Base-by-base conservation (phyloP, 2,329 filamentous ascomycete species). In the Neocucurbitaria cava region DNA sequence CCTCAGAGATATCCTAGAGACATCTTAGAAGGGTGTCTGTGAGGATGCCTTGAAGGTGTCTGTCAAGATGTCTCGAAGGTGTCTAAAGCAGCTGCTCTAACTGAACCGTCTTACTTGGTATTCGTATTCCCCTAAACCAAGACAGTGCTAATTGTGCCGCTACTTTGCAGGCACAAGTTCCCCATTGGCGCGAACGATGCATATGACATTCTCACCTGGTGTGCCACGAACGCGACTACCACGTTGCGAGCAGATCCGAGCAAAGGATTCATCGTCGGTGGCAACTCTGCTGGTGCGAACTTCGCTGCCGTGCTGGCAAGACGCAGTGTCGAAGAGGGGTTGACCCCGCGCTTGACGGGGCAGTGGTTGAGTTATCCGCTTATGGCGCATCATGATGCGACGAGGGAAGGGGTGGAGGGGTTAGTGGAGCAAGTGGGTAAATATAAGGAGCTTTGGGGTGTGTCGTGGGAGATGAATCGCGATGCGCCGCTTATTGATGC, bases 121-220 rank as follows among this genome's bases (percentile, higher is more conserved):
- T n/a, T n/a, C n/a, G n/a, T n/a, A n/a, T n/a, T n/a, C n/a, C n/a
- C n/a, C n/a, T n/a, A n/a, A n/a, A n/a, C n/a, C n/a, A n/a, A n/a
- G n/a, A n/a, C n/a, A n/a, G n/a, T n/a, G n/a, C n/a, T n/a, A n/a
- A n/a, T n/a, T n/a, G n/a, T n/a, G n/a, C n/a, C n/a, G n/a, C n/a
- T n/a, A n/a, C n/a, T n/a, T n/a, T n/a, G n/a, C n/a, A n/a, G n/a
- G n/a, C n/a, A 77, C 58, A 68, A 77, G 10, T 83, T 81, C 54
- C 82, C 82, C 18, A 75, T 76, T 15, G 74, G 73, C 21, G 74
- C 80, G n/a, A 75, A 79, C 10, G 82, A 84, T 66, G 77, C 77
- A 41, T 83, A 79, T 62, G 76, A 75, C 1, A 78, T 77, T 1
- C 60, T 83, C 26, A 66, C 75, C 49, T 75, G 79, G 33, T 0